Conservation (phyloP, 768 basidiomycete genomes). For the Rhizopogon sp. region DNA sequence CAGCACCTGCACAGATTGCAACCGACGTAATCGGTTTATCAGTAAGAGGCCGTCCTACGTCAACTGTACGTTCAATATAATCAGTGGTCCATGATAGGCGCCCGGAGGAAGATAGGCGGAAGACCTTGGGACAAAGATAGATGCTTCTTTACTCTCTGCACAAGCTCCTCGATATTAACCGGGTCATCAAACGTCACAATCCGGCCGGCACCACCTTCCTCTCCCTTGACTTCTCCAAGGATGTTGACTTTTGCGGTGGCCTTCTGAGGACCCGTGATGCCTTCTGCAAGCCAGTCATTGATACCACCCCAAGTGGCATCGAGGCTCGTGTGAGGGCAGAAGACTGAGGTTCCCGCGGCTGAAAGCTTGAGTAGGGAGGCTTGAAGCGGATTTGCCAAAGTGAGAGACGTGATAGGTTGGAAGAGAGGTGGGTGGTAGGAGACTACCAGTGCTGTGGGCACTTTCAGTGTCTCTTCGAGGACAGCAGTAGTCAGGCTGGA, state of each 20-base stretch:
- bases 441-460: slow-evolving; percentile 62
- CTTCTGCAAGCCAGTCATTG: slow-evolving; percentile 83
- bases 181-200: slow-evolving; percentile 57
- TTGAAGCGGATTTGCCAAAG: slow-evolving; percentile 75
- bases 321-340: slow-evolving; percentile 83
- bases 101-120: slow-evolving; percentile 4
- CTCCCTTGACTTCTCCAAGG: slow-evolving; percentile 36
- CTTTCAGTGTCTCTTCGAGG: slow-evolving; percentile 58
- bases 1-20: slow-evolving; percentile 90
- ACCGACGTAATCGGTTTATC: slow-evolving; percentile 46
- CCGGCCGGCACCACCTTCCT: slow-evolving; percentile 63
- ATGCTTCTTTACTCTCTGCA: slow-evolving; percentile 63
- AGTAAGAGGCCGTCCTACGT: slow-evolving; percentile 52
- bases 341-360: slow-evolving; percentile 80
- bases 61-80: slow-evolving; percentile 38
- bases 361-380: slow-evolving; percentile 74
- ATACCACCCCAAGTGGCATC: slow-evolving; percentile 83
- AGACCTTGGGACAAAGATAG: slow-evolving; percentile 57
- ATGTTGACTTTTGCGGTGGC: slow-evolving; percentile 26
- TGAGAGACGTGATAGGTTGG: slow-evolving; percentile 67
- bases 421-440: slow-evolving; percentile 88
- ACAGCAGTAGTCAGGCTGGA: slow-evolving; percentile 71
- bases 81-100: neutral
- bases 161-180: slow-evolving; percentile 54
- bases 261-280: slow-evolving; percentile 33